Evolutionary conservation across 2,329 filamentous ascomycete genomes (phyloP), one percentile per base, ranked within the genome.

Genomic region (Aureobasidium sp.): DNA sequence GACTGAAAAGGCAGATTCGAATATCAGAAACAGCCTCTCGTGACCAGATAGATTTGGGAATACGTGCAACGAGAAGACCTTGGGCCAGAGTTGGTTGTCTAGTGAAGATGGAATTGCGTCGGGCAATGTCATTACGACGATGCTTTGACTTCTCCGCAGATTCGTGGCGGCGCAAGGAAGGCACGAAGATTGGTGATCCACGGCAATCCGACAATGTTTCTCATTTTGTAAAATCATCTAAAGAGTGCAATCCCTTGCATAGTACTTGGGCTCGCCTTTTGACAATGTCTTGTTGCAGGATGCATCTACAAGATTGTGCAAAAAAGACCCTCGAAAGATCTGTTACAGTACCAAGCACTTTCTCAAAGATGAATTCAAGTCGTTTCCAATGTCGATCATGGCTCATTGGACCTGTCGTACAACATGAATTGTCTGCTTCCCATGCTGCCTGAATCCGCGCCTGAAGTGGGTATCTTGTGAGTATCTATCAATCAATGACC

Each of bases 391-490:
- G n/a, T n/a, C n/a, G n/a, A n/a, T n/a, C n/a, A n/a, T n/a, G n/a
- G n/a, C n/a, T n/a, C n/a, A n/a, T n/a, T n/a, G n/a, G n/a, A n/a
- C n/a, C n/a, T 42, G 39, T 32, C 21, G 19, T 45, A 29, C 4
- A 34, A 24, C 11, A 24, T 30, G 6, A 34, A 45, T 45, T 45
- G 17, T 45, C 14, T 24, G 41, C 41, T 24, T 35, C 4, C 16
- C 12, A 30, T 22, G 19, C 42, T 45, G n/a, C 29, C 44, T 39
- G 14, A 30, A 16, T 32, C 45, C 22, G 34, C 34, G 34, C 45
- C 24, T 16, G 38, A 39, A 38, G 14, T 45, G 45, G 45, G 45
- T 49, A 49, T 49, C 45, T 49, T 39, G 12, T 35, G 32, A 48
- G 37, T 24, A 17, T 49, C 45, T 49, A 34, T 39, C n/a, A 24